Conservation (phyloP, 352 stramenopile genomes). For the Salisapilia sapeloensis region DNA sequence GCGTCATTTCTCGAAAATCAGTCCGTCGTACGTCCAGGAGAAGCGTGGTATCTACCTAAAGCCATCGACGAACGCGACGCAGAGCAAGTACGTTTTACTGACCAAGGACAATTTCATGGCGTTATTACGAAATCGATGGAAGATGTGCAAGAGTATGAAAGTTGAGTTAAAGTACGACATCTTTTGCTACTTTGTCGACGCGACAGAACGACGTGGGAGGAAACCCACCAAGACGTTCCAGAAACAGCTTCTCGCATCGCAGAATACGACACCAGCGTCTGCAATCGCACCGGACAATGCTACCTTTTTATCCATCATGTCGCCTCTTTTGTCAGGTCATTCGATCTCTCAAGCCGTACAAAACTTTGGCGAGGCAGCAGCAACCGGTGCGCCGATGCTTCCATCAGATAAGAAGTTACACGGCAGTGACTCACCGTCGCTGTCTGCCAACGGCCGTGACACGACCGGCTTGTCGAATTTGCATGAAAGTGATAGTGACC, state of each 20-base stretch:
- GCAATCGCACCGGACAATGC: conserved; percentile 2
- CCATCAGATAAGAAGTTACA: conserved; percentile 1
- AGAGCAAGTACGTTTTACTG: conserved; percentile 63
- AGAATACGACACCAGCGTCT: background rate
- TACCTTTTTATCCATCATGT: too few species aligned
- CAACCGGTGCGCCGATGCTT: conserved; percentile 6
- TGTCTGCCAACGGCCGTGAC: too few species aligned
- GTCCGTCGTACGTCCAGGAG: conserved; percentile 37
- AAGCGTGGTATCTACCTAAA: conserved; percentile 60
- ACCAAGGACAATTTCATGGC: conserved; percentile 60
- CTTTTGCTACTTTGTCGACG: conserved; percentile 68
- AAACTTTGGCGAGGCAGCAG: conserved; percentile 19
- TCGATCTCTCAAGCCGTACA: conserved; percentile 10
- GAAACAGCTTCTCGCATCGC: conserved; percentile 3
- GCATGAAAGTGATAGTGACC: too few species aligned
- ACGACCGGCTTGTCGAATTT: too few species aligned
- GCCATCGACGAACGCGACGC: conserved; percentile 48
- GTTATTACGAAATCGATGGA: conserved; percentile 49
- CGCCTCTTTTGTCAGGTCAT: conserved; percentile 8
- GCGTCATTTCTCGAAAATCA: conserved; percentile 47
- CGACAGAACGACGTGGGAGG: conserved; percentile 39
- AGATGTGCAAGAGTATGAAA: conserved; percentile 64
- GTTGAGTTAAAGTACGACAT: conserved; percentile 68
- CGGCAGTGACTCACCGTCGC: too few species aligned
- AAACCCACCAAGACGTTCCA: conserved; percentile 58